A percentile compares a stretch with the other conserved stretches of the same genome.
phyloP scores from a whole-genome alignment of 1,139 yeast genomes.

The Yamadazyma dushanensis region DNA sequence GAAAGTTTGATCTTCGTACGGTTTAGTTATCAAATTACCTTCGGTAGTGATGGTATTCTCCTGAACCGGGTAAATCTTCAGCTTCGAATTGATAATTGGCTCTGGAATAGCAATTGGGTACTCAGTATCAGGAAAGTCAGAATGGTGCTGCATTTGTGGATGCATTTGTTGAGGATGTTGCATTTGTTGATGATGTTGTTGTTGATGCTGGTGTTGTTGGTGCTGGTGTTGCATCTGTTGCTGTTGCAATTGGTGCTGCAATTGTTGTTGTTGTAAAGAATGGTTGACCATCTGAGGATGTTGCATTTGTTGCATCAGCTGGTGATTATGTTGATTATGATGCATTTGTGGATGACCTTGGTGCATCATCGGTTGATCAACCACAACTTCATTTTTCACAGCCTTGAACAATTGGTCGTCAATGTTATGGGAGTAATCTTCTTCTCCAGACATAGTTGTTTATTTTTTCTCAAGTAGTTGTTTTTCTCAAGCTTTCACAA shows the following conservation, averaged over 20 bases:
- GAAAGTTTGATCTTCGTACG: constrained; percentile 55
- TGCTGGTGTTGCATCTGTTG: constrained; percentile 18
- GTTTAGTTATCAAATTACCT: constrained; percentile 55
- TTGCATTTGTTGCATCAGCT: constrained; percentile 14
- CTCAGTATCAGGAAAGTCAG: constrained; percentile 29
- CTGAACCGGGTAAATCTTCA: constrained; percentile 47
- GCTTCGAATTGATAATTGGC: constrained; percentile 46
- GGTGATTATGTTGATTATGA: constrained; percentile 12
- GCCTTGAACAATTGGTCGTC: constrained; percentile 47
- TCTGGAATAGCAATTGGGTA: constrained; percentile 52
- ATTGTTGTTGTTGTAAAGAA: constrained; percentile 15
- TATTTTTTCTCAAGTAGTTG: constrained; percentile 1
- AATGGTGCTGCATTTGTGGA: constrained; percentile 19
- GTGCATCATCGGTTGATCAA: constrained; percentile 25
- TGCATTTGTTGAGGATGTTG: constrained; percentile 14
- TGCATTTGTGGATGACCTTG: constrained; percentile 18
- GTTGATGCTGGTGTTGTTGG: constrained; percentile 11
- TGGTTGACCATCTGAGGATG: constrained; percentile 13
- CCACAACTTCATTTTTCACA: constrained; percentile 33
- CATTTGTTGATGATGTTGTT: constrained; percentile 10
- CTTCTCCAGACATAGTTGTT: constrained; percentile 18
- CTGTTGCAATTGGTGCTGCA: constrained; percentile 12
- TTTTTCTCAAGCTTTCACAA: background rate
- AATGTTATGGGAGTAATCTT: constrained; percentile 44
- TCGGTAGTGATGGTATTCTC: constrained; percentile 50